Evolutionary conservation across 2,329 filamentous ascomycete genomes (phyloP), one percentile per base, ranked within the genome.

Genomic region (Arthrobotrys musiformis): DNA sequence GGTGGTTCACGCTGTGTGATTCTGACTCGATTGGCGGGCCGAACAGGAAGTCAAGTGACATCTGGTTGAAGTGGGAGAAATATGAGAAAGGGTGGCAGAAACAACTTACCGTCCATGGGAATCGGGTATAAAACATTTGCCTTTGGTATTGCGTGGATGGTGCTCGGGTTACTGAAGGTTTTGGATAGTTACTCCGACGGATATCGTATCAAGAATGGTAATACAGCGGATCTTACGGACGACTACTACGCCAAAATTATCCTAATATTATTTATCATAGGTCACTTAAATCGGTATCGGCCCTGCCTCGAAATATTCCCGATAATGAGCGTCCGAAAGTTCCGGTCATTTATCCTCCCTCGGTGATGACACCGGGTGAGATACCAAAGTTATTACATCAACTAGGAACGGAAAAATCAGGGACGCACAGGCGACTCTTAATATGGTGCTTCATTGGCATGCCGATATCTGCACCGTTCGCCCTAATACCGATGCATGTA

Each of bases 161-260:
- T 9, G 4, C n/a, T 19, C 33, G 2, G 17, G 9, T 30, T 33
- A 44, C 28, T 35, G 26, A 67, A 11, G 9, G 7, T 15, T 15
- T 48, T 52, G 33, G 30, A n/a, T 54, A 76, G 58, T 89, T 93
- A 15, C 89, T 99, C 78, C 90, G 92, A 81, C 89, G 93, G 79
- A 97, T 99, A 81, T 92, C 95, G 1, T 97, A 92, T 83, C 92
- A 98, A 84, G 95, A 99, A 90, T 99, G 95, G 80, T 81, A 70
- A 30, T 67, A 35, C 28, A 48, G n/a, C 9, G 2, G 24, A 37
- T 30, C 22, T 13, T 24, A 4, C 24, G 15, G 22, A 24, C 6
- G 15, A 6, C 9, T 15, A 6, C 35, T 28, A 42, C 11, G 11
- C 22, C 24, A 13, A 42, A 30, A 24, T 30, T 35, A 46, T 52